Evolutionary conservation across 176 grass and related monocot species (phyloP).

Genomic region (bread wheat (Triticum aestivum)): IWGSC_CS_RefSeq_v2.1 NC_057806.1:376766357-376766856

Average conservation of each 20-base stretch:
- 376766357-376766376: too few relatives aligned
- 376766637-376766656: conserved; percentile 27
- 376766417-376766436: too few relatives aligned
- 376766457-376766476: not conserved
- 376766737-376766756: not conserved
- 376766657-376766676: conserved; percentile 33
- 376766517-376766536: too few relatives aligned
- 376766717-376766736: conserved; percentile 24
- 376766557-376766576: not conserved
- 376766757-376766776: conserved; percentile 27
- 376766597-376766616: not conserved
- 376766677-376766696: conserved; percentile 12
- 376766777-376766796: not conserved
- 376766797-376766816: not conserved
- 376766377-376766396: too few relatives aligned
- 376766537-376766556: not conserved
- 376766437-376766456: too few relatives aligned
- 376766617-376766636: conserved; percentile 40
- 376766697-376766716: conserved; percentile 10
- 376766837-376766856: not conserved
- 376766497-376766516: not conserved
- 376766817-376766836: not conserved
- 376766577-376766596: not conserved
- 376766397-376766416: too few relatives aligned
- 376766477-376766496: not conserved